phyloP scores from a whole-genome alignment of 768 basidiomycete genomes.

The Leccinum subtestaceum region DNA sequence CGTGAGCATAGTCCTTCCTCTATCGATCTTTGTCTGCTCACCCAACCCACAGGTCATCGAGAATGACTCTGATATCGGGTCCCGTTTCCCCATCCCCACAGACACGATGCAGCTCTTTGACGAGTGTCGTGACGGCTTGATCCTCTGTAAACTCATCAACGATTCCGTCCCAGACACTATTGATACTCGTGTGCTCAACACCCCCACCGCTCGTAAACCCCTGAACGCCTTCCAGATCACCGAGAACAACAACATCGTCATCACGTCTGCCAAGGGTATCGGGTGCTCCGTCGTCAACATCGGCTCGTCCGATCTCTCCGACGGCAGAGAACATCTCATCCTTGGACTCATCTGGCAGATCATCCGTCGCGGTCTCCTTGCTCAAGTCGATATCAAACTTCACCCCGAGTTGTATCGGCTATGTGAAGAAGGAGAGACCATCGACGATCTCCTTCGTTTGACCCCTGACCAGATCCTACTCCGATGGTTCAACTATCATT shows the following conservation, averaged over 20 bases:
- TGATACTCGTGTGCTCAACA: slow-evolving; percentile 97
- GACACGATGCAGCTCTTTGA: slow-evolving; percentile 99
- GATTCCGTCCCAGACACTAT: slow-evolving; percentile 99
- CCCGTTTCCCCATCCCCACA: slow-evolving; percentile 87
- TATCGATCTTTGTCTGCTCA: neutral
- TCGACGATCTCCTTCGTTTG: slow-evolving; percentile 89
- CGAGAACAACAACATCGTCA: slow-evolving; percentile 99
- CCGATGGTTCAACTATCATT: slow-evolving; percentile 99
- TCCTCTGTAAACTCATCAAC: slow-evolving; percentile 98
- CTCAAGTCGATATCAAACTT: slow-evolving; percentile 95
- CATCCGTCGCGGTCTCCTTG: slow-evolving; percentile 89
- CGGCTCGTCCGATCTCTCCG: slow-evolving; percentile 87
- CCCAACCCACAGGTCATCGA: slow-evolving; percentile 70
- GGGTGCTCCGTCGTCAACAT: slow-evolving; percentile 99
- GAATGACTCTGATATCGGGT: slow-evolving; percentile 81
- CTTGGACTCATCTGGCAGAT: slow-evolving; percentile 99
- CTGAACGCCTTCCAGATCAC: slow-evolving; percentile 99
- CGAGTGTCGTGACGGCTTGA: slow-evolving; percentile 91
- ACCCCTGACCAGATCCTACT: slow-evolving; percentile 97
- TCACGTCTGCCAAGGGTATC: slow-evolving; percentile 96
- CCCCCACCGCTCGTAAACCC: slow-evolving; percentile 71
- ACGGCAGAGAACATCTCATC: slow-evolving; percentile 94
- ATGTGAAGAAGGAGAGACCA: slow-evolving; percentile 95
- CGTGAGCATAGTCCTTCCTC: slow-evolving; percentile 47
- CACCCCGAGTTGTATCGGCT: slow-evolving; percentile 96